Evolutionary conservation across 1,139 yeast species (phyloP), one percentile per base, ranked within the genome.

Genomic region (Magnusiomyces starmeri): DNA sequence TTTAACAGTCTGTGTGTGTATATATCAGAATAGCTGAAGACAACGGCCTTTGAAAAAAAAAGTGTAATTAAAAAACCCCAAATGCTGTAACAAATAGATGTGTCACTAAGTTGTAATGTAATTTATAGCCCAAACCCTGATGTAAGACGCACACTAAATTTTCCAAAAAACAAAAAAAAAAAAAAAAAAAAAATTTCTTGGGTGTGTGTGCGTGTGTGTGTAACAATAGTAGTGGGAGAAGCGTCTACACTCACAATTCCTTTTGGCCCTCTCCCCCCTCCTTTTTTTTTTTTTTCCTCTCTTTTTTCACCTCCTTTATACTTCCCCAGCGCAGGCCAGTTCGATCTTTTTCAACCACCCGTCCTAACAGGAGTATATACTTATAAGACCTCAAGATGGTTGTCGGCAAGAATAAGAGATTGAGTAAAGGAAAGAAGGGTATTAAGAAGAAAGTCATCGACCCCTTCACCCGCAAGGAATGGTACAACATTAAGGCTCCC

Each of bases 391-490:
- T 35, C 56, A 63, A 56, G 58, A 85, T 86, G 95, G 95, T 92
- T 82, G 92, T 87, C 76, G 95, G 95, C 75, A 87, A 87, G 86
- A 87, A 87, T 77, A 87, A 87, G 89, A 84, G 95, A 82, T 79
- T 86, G 77, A 83, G 90, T 78, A 86, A 86, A 81, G 95, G 95
- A 75, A 86, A 86, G 88, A 87, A 86, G 78, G 95, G 95, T 71
- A 75, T 85, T 75, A 87, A 87, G 94, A 87, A 86, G 90, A 86
- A 82, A 83, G 88, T 83, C 73, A 90, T 85, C 66, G 95, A 86
- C 81, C 95, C 95, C 71, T 86, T 86, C 87, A 78, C 92, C 82
- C 85, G 85, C 75, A 87, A 87, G 79, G 95, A 86, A 70, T 86
- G 96, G 96, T 87, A 78, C 75, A 90, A 83, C 75, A 84, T 87